phyloP scores from a whole-genome alignment of 2,329 filamentous ascomycete species.

The Ascochyta rabiei region DNA sequence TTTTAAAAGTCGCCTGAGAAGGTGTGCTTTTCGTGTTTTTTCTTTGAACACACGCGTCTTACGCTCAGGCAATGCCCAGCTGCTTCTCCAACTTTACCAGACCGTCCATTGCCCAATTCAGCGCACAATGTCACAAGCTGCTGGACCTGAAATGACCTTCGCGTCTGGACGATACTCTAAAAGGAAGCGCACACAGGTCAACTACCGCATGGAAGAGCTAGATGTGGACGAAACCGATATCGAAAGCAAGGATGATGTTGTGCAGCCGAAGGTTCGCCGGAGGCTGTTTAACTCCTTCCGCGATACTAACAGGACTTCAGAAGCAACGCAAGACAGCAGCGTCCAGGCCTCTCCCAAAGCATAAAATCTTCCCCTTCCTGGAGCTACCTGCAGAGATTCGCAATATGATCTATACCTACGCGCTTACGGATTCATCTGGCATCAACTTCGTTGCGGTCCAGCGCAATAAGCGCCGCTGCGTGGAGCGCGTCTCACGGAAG shows the following conservation, averaged over 20 bases:
- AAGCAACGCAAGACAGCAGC: conserved; percentile 29
- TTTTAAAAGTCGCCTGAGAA: conserved; percentile 30
- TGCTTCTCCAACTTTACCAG: neutral
- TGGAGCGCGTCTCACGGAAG: conserved; percentile 25
- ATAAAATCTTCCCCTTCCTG: conserved; percentile 44
- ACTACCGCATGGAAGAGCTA: conserved; percentile 35
- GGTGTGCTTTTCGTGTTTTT: conserved; percentile 36
- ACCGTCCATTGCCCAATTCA: neutral
- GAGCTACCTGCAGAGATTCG: conserved; percentile 43
- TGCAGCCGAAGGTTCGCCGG: conserved; percentile 33
- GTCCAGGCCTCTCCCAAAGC: conserved; percentile 35
- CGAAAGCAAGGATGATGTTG: conserved; percentile 25
- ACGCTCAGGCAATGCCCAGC: neutral
- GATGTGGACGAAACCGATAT: conserved; percentile 28
- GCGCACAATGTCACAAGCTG: conserved; percentile 24
- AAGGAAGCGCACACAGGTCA: conserved; percentile 42
- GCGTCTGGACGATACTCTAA: conserved; percentile 38
- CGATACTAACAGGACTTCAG: conserved; percentile 21
- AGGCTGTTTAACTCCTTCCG: neutral
- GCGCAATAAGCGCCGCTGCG: conserved; percentile 38
- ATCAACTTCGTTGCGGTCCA: conserved; percentile 33
- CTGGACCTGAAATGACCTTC: conserved; percentile 15
- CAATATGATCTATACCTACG: conserved; percentile 41
- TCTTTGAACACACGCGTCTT: conserved; percentile 15
- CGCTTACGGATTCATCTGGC: conserved; percentile 34